phyloP scores from a whole-genome alignment of 805 yeast genomes.

The Cephaloascus albidus region DNA sequence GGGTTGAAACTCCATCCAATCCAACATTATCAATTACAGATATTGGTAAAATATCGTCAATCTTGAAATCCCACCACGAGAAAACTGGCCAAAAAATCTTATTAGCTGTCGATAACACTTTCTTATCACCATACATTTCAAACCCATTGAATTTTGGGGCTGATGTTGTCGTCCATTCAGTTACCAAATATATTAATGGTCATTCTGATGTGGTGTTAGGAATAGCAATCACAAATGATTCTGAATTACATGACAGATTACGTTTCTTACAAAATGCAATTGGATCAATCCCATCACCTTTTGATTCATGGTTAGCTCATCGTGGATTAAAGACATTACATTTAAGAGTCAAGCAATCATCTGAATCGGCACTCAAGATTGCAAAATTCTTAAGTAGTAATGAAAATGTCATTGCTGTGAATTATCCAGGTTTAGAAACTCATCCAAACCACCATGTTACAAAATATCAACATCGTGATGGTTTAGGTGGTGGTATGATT shows the following conservation, averaged over 20 bases:
- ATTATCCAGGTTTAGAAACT: slow-evolving; percentile 74
- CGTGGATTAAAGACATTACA: slow-evolving; percentile 85
- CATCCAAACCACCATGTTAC: slow-evolving; percentile 60
- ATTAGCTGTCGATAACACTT: slow-evolving; percentile 82
- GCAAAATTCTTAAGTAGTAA: slow-evolving; percentile 51
- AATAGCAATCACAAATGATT: slow-evolving; percentile 62
- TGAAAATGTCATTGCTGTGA: slow-evolving; percentile 52
- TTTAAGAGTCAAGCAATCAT: slow-evolving; percentile 65
- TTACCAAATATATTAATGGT: slow-evolving; percentile 85
- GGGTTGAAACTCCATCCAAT: slow-evolving; percentile 87
- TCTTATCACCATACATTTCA: slow-evolving; percentile 78
- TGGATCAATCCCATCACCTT: slow-evolving; percentile 86
- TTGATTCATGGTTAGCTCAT: slow-evolving; percentile 89
- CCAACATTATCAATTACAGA: slow-evolving; percentile 79
- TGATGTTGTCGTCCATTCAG: slow-evolving; percentile 81
- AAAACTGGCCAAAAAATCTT: slow-evolving; percentile 41
- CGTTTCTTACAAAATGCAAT: slow-evolving; percentile 80
- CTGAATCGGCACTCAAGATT: slow-evolving; percentile 55
- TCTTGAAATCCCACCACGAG: slow-evolving; percentile 35
- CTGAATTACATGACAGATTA: slow-evolving; percentile 49
- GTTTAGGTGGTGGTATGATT: slow-evolving; percentile 87
- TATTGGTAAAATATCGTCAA: slow-evolving; percentile 49
- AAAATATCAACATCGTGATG: slow-evolving; percentile 67
- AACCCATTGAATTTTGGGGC: slow-evolving; percentile 81
- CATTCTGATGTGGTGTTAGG: slow-evolving; percentile 91